Conservation (phyloP, 176 grass and related monocot species). For the Oryza meridionalis region DNA sequence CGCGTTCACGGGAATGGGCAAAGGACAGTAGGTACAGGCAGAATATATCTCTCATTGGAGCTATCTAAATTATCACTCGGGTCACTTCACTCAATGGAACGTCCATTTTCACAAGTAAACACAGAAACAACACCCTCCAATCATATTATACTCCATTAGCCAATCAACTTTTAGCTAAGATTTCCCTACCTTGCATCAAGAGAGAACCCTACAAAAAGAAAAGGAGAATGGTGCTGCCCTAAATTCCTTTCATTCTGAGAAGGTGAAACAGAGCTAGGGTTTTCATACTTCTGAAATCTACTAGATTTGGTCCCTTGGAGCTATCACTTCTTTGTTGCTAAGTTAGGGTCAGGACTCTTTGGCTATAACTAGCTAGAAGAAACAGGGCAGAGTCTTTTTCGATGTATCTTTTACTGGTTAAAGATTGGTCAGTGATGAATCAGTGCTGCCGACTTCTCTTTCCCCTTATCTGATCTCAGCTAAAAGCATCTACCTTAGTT, state of each 20-base stretch:
- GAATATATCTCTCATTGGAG: constrained; percentile 13
- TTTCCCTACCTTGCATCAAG: constrained; percentile 15
- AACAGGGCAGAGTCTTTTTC: constrained; percentile 12
- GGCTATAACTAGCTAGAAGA: constrained; percentile 2
- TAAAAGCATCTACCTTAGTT: not conserved
- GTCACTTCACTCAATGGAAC: constrained; percentile 39
- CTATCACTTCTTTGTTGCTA: constrained; percentile 20
- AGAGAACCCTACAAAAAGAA: constrained; percentile 2
- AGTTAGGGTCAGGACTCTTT: constrained; percentile 39
- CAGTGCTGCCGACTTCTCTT: not conserved
- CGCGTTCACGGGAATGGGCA: constrained; percentile 11
- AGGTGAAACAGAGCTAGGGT: not conserved
- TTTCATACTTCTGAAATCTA: not conserved
- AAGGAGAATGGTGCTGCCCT: constrained; percentile 10
- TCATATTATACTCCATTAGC: constrained; percentile 27
- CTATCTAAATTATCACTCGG: not conserved
- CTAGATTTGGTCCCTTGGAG: constrained; percentile 28
- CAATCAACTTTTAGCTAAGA: not conserved
- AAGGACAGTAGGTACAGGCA: constrained; percentile 39
- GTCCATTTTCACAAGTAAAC: constrained; percentile 44
- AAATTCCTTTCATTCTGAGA: constrained; percentile 9
- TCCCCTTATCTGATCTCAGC: not conserved
- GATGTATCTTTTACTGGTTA: constrained; percentile 16
- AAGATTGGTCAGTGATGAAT: constrained; percentile 39
- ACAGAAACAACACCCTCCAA: constrained; percentile 18